Evolutionary conservation across 441 rosid genomes (phyloP).

Genomic region (Mallotus repandus): DNA sequence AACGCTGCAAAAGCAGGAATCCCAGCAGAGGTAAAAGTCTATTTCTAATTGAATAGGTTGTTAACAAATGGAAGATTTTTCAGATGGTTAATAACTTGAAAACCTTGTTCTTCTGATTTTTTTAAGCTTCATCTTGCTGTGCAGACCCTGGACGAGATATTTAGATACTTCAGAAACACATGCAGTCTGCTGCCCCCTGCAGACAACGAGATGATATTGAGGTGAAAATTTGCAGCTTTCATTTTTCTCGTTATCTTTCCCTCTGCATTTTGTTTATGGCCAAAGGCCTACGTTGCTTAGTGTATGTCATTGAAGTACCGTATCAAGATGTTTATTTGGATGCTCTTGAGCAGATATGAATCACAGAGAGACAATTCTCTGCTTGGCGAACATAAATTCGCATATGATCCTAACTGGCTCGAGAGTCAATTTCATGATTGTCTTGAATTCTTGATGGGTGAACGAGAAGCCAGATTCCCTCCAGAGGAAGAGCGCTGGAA

Average conservation of each 20-base stretch:
- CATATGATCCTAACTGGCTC: slow-evolving; percentile 52
- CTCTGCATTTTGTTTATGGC: not conserved
- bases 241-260: not conserved
- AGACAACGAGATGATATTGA: slow-evolving; percentile 49
- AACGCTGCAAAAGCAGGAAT: slow-evolving; percentile 47
- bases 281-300: not conserved
- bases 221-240: slow-evolving; percentile 38
- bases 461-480: slow-evolving; percentile 55
- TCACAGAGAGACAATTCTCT: slow-evolving; percentile 63
- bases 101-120: not conserved
- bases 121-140: slow-evolving; percentile 6
- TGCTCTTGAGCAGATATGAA: slow-evolving; percentile 53
- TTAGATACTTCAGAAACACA: slow-evolving; percentile 50
- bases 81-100: not conserved
- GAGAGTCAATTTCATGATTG: slow-evolving; percentile 35
- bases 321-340: not conserved
- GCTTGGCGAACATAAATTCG: slow-evolving; percentile 62
- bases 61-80: not conserved
- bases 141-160: slow-evolving; percentile 68
- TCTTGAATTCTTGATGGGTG: slow-evolving; percentile 63
- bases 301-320: not conserved
- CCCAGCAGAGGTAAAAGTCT: slow-evolving; percentile 51
- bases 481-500: slow-evolving; percentile 86
- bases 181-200: slow-evolving; percentile 54
- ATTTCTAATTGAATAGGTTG: not conserved